phyloP scores from a whole-genome alignment of 2,329 filamentous ascomycete species.

The Diaporthe capsici region DNA sequence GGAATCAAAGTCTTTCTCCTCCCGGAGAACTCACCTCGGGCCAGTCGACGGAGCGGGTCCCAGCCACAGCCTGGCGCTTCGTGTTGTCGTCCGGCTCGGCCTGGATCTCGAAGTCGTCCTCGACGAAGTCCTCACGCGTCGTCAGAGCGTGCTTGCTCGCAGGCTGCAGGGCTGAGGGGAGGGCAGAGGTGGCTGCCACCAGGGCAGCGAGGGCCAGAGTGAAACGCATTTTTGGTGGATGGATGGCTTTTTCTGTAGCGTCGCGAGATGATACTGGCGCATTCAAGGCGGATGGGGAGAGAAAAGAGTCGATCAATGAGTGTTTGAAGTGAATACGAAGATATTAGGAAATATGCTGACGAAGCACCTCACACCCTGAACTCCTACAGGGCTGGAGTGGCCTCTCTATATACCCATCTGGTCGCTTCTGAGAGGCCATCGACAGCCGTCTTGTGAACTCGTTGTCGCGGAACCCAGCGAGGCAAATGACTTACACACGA shows the following conservation, averaged over 20 bases:
- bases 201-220: constrained; percentile 1
- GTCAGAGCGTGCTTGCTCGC: background rate
- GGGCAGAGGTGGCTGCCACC: constrained; percentile 16
- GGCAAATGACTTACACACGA: background rate
- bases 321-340: background rate
- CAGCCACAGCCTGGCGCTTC: background rate
- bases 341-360: background rate
- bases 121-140: background rate
- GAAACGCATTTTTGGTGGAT: constrained; percentile 4
- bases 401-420: background rate
- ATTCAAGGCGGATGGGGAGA: background rate
- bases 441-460: background rate
- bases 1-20: background rate
- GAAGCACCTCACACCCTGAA: no score
- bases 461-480: background rate
- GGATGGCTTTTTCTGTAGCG: background rate
- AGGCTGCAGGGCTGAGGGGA: background rate
- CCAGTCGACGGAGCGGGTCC: background rate
- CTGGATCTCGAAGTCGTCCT: constrained; percentile 22
- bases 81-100: background rate
- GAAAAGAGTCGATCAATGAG: background rate
- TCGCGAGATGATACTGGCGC: background rate
- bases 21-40: constrained; percentile 1
- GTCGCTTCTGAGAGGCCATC: background rate
- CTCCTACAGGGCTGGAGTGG: background rate